Base-by-base conservation (phyloP, 371 early-diverging fungal species). In the Neoconidiobolus thromboides region DNA sequence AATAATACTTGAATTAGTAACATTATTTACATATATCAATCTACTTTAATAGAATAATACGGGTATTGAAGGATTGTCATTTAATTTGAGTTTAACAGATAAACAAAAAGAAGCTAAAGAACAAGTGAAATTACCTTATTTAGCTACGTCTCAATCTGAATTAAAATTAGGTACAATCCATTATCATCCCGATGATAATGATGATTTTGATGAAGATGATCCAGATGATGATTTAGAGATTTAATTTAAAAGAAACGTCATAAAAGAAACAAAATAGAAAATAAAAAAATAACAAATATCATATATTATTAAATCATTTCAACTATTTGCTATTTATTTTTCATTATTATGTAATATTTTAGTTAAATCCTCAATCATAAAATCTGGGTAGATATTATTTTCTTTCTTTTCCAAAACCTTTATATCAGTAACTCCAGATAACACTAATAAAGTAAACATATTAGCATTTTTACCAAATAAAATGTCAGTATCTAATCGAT, bases 401-500 rank as follows among this genome's bases (percentile, higher is more conserved):
- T 26, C 26, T 26, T 26, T 26, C 26, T 26, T 12, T 10, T 57
- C 43, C 42, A 57, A 46, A n/a, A 14, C 44, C 43, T 57, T 26
- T n/a, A 57, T 5, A 3, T 57, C 14, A 26, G 36, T 57, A 44
- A 57, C 57, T 10, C 91, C 96, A n/a, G 95, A 90, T 68, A 93
- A 72, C 6, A 96, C 96, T 62, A 91, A 78, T 60, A 96, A 70
- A 0, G 98, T 96, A 58, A 76, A 78, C 50, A 91, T 68, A n/a
- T 86, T 85, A 55, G 92, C 92, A 26, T 78, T 66, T 43, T 79
- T 76, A 36, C 98, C 98, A 76, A 97, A 97, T 36, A 79, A 82
- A 61, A 97, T 91, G 69, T 97, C 98, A 3, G 97, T 97, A 68
- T 94, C 86, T 51, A 96, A 70, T 56, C 77, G 81, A 69, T 97